Percentiles rank a stretch among this genome's conserved stretches.
Conservation (phyloP, 805 yeast species). For the Candida ulmi region DNA sequence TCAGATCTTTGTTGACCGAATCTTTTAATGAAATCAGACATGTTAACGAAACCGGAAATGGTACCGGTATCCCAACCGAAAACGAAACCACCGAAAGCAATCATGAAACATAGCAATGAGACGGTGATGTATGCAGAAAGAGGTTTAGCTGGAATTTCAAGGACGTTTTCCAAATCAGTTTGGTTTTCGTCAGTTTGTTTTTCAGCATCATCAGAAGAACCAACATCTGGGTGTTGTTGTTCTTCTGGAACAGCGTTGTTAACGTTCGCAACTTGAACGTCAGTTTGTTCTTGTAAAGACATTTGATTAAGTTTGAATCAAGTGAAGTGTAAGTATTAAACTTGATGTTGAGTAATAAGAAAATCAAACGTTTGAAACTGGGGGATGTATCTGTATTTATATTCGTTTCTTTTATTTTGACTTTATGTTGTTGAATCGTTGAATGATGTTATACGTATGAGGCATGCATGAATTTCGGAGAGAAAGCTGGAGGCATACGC, state of each 20-base stretch:
- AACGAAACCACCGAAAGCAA: conserved; percentile 74
- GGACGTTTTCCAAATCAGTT: conserved; percentile 2
- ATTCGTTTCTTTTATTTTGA: too few relatives aligned
- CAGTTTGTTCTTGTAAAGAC: not conserved
- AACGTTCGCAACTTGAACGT: not conserved
- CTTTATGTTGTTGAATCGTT: too few relatives aligned
- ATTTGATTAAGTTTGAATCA: not conserved
- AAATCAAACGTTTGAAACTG: too few relatives aligned
- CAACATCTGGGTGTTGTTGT: too few relatives aligned
- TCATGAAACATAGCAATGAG: conserved; percentile 30
- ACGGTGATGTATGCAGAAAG: conserved; percentile 25
- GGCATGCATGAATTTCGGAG: too few relatives aligned
- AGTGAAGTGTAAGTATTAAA: too few relatives aligned
- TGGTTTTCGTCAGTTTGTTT: conserved; percentile 10
- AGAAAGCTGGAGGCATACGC: too few relatives aligned
- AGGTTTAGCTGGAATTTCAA: conserved; percentile 27
- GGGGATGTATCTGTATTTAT: too few relatives aligned
- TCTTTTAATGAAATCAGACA: conserved; percentile 46
- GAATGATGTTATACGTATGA: too few relatives aligned
- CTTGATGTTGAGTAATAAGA: too few relatives aligned
- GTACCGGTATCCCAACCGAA: conserved; percentile 84
- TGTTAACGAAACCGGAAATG: conserved; percentile 64
- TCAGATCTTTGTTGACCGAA: conserved; percentile 43
- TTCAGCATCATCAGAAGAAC: conserved; percentile 11
- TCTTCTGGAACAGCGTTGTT: not conserved